These are phyloP conservation scores for Leishmania turanica DNA, from an alignment of 208 protist genomes.

Conservation along the genomic window DNA sequence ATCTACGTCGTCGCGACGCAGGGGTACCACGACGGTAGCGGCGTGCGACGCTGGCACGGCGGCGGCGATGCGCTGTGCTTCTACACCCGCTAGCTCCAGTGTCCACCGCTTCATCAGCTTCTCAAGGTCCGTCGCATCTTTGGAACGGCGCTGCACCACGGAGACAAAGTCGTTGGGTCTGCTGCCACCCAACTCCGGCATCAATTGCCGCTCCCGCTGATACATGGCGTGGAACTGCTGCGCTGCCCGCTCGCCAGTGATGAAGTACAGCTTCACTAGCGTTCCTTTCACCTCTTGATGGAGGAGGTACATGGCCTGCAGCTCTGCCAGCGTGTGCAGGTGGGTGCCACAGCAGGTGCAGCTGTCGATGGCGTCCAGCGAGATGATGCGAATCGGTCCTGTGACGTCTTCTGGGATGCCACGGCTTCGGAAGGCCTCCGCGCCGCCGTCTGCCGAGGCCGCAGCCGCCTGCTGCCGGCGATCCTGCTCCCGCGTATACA, in stretches of 20 bases:
- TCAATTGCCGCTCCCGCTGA: slow-evolving; percentile 60
- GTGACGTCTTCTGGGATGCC: slow-evolving; percentile 76
- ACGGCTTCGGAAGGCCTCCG: slow-evolving; percentile 46
- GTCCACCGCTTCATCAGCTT: slow-evolving; percentile 60
- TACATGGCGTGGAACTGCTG: slow-evolving; percentile 62
- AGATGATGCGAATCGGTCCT: slow-evolving; percentile 80
- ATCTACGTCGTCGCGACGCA: slow-evolving; percentile 72
- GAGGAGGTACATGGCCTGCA: slow-evolving; percentile 79
- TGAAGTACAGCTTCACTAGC: slow-evolving; percentile 80
- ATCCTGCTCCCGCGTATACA: slow-evolving; percentile 42
- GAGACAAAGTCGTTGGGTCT: slow-evolving; percentile 64
- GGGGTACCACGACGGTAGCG: slow-evolving; percentile 17
- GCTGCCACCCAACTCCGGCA: slow-evolving; percentile 62
- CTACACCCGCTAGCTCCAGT: slow-evolving; percentile 52
- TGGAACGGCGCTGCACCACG: slow-evolving; percentile 42
- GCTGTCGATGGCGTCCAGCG: slow-evolving; percentile 66
- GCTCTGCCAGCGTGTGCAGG: slow-evolving; percentile 60
- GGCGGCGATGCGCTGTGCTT: slow-evolving; percentile 44
- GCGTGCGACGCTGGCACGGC: not conserved
- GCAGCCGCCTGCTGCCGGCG: slow-evolving; percentile 2
- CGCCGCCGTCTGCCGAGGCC: slow-evolving; percentile 6
- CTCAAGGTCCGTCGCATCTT: slow-evolving; percentile 55
- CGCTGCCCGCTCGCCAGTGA: slow-evolving; percentile 68
- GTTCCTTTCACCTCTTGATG: slow-evolving; percentile 82
- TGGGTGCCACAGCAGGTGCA: slow-evolving; percentile 92